These are phyloP conservation scores for Tetracentron sinense DNA, from an alignment of 164 flowering plant genomes.

Conservation along the genomic window DNA sequence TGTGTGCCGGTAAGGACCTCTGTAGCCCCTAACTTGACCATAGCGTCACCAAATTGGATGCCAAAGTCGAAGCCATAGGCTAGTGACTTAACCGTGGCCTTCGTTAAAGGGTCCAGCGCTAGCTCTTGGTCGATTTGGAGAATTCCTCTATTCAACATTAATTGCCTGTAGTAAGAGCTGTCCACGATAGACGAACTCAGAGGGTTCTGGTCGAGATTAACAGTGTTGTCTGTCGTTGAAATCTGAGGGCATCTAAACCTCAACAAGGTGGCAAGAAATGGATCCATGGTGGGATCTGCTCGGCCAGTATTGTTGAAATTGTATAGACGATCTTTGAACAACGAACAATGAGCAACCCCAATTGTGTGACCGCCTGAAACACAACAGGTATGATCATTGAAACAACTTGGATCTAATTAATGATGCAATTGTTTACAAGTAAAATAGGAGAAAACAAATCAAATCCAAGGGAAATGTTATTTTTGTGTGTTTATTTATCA, in stretches of 20 bases:
- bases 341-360: slow-evolving; percentile 45
- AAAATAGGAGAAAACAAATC: too few relatives aligned
- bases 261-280: slow-evolving; percentile 11
- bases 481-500: too few relatives aligned
- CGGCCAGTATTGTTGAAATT: slow-evolving; percentile 36
- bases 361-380: slow-evolving; percentile 53
- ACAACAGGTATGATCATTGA: too few relatives aligned
- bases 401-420: too few relatives aligned
- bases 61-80: slow-evolving; percentile 12
- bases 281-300: slow-evolving; percentile 48
- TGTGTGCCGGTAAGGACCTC: slow-evolving; percentile 23
- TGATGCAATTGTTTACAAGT: too few relatives aligned
- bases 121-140: slow-evolving; percentile 43
- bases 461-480: too few relatives aligned
- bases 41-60: slow-evolving; percentile 27
- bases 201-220: slow-evolving; percentile 30
- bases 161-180: slow-evolving; percentile 30
- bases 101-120: slow-evolving; percentile 28
- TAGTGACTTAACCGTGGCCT: neutral
- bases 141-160: slow-evolving; percentile 25
- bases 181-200: slow-evolving; percentile 23
- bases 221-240: slow-evolving; percentile 6
- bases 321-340: slow-evolving; percentile 42
- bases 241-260: slow-evolving; percentile 23
- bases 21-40: slow-evolving; percentile 35